phyloP scores from a whole-genome alignment of 2,329 filamentous ascomycete species.

The Penicillium sclerotiorum region DNA sequence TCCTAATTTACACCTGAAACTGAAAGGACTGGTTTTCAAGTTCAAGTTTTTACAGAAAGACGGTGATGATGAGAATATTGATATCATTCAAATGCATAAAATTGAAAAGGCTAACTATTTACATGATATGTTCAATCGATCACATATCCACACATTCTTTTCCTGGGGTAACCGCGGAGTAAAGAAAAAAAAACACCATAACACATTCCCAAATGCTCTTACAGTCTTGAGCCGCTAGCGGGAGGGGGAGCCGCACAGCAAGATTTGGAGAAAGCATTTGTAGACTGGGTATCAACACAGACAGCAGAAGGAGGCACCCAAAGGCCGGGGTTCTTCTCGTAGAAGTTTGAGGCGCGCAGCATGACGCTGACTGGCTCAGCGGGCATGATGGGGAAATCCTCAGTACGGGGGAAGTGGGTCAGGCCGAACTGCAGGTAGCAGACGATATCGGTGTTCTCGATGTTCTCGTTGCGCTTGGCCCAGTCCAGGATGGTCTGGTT shows the following conservation, averaged over 20 bases:
- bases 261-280: slow-evolving; percentile 28
- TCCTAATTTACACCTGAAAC: too few relatives aligned
- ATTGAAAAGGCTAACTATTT: slow-evolving; percentile 7
- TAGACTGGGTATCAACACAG: slow-evolving; percentile 33
- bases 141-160: slow-evolving; percentile 10
- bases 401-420: slow-evolving; percentile 54
- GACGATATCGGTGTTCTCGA: slow-evolving; percentile 60
- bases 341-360: slow-evolving; percentile 63
- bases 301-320: slow-evolving; percentile 54
- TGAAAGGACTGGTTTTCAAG: too few relatives aligned
- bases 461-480: slow-evolving; percentile 51
- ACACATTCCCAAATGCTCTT: slow-evolving; percentile 6
- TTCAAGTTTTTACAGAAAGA: too few relatives aligned
- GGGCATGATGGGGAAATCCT: slow-evolving; percentile 64
- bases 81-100: background rate
- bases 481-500: slow-evolving; percentile 48
- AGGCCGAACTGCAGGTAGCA: slow-evolving; percentile 61
- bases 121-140: slow-evolving; percentile 13
- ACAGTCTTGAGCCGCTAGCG: slow-evolving; percentile 22
- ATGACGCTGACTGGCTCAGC: slow-evolving; percentile 60
- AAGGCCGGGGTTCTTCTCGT: slow-evolving; percentile 60
- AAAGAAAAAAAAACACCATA: slow-evolving; percentile 8
- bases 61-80: too few relatives aligned
- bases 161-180: too few relatives aligned
- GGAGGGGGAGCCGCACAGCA: slow-evolving; percentile 23